A percentile compares a stretch with the other conserved stretches of the same genome.
Evolutionary conservation across 2,329 filamentous ascomycete species (phyloP).

Genomic region (Ophiostoma pallidulum): DNA sequence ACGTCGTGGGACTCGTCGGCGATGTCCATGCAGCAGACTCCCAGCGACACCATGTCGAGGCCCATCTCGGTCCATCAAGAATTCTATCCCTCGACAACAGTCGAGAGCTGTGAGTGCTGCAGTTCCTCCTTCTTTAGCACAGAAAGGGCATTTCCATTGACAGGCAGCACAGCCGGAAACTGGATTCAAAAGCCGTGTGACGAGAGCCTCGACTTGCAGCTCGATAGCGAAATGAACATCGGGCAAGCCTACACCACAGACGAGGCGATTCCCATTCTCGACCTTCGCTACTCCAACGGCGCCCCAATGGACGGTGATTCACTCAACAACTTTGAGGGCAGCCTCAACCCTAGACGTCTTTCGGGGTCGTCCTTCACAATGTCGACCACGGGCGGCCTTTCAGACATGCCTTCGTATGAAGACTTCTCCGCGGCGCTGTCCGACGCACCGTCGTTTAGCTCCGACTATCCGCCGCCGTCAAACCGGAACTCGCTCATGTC

Average conservation of each 20-base stretch:
- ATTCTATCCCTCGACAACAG: slow-evolving; percentile 41
- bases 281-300: slow-evolving; percentile 43
- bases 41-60: slow-evolving; percentile 41
- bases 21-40: slow-evolving; percentile 40
- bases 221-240: slow-evolving; percentile 50
- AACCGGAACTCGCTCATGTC: slow-evolving; percentile 63
- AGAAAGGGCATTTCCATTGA: too few relatives aligned
- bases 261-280: slow-evolving; percentile 53
- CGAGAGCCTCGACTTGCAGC: slow-evolving; percentile 44
- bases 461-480: slow-evolving; percentile 57
- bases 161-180: slow-evolving; percentile 27
- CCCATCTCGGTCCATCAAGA: slow-evolving; percentile 51
- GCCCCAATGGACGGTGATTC: slow-evolving; percentile 40
- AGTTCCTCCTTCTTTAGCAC: too few relatives aligned
- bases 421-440: slow-evolving; percentile 58
- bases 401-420: slow-evolving; percentile 62
- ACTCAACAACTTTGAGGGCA: slow-evolving; percentile 41
- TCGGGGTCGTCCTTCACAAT: slow-evolving; percentile 67
- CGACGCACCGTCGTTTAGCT: slow-evolving; percentile 56
- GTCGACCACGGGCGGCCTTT: slow-evolving; percentile 55
- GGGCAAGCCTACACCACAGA: slow-evolving; percentile 55
- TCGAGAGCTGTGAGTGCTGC: slow-evolving; percentile 38
- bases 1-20: slow-evolving; percentile 49
- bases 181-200: slow-evolving; percentile 50
- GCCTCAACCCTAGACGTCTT: slow-evolving; percentile 51